phyloP scores from a whole-genome alignment of 345 rosid species.

The Punica granatum region DNA sequence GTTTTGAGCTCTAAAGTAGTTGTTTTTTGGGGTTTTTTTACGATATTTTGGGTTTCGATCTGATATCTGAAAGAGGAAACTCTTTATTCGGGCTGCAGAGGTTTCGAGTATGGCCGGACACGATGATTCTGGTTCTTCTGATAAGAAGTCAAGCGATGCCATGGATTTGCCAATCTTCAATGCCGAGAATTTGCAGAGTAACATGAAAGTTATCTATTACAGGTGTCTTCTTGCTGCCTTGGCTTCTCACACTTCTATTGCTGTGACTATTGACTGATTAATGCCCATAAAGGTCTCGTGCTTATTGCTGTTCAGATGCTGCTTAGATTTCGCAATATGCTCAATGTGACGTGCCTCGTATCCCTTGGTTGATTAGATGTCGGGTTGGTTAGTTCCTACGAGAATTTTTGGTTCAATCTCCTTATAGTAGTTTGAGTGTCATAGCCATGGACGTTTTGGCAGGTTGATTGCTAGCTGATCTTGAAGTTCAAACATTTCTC shows the following conservation, averaged over 20 bases:
- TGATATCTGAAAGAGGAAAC: neutral
- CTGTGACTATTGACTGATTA: neutral
- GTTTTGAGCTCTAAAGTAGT: neutral
- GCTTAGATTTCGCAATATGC: neutral
- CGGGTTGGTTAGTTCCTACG: neutral
- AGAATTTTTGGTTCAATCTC: neutral
- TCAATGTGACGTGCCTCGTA: neutral
- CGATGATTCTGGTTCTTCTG: constrained; percentile 40
- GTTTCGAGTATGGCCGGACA: constrained; percentile 42
- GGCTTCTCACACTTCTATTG: neutral
- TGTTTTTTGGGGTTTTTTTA: neutral
- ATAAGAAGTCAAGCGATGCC: constrained; percentile 54
- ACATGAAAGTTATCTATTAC: constrained; percentile 87
- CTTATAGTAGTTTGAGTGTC: neutral
- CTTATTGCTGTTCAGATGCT: neutral
- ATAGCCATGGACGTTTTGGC: no score
- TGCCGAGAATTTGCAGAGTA: constrained; percentile 79
- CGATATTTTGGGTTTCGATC: neutral
- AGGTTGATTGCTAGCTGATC: no score
- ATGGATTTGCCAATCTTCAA: constrained; percentile 58
- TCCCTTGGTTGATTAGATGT: neutral
- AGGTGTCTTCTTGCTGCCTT: constrained; percentile 38
- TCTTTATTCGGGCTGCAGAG: neutral
- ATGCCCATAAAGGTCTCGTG: neutral
- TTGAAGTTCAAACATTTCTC: no score